Conservation (phyloP, 257 asterid genomes). For the Echites panduratus region DNA sequence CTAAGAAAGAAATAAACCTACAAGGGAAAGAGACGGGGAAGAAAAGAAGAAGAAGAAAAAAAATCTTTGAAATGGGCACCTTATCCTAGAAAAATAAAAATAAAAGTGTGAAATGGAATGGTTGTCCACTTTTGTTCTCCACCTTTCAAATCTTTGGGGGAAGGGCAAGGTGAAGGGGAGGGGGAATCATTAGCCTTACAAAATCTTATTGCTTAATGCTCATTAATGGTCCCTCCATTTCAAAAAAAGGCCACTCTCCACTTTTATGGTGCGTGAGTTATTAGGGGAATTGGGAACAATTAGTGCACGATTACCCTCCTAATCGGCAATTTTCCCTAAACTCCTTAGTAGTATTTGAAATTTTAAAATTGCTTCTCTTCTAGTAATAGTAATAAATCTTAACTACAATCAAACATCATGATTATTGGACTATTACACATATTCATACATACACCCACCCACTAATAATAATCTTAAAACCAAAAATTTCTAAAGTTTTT, state of each 20-base stretch:
- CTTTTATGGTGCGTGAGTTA: neutral
- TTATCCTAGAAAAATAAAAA: slow-evolving; percentile 6
- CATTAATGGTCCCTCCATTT: slow-evolving; percentile 21
- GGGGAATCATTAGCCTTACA: slow-evolving; percentile 14
- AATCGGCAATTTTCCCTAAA: neutral
- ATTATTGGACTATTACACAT: slow-evolving; percentile 1
- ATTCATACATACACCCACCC: too few relatives aligned
- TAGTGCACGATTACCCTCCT: slow-evolving; percentile 18
- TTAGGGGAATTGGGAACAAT: slow-evolving; percentile 7
- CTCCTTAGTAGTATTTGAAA: neutral
- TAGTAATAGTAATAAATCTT: neutral
- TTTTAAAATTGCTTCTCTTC: slow-evolving; percentile 5
- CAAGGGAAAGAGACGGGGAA: neutral
- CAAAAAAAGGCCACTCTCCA: slow-evolving; percentile 2
- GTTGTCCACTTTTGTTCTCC: slow-evolving; percentile 5
- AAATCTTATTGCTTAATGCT: slow-evolving; percentile 13
- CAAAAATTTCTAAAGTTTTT: neutral
- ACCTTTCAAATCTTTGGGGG: slow-evolving; percentile 1
- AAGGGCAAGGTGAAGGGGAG: too few relatives aligned
- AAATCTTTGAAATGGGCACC: neutral
- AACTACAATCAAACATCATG: slow-evolving; percentile 2
- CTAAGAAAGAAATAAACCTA: neutral
- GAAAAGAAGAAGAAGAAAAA: too few relatives aligned
- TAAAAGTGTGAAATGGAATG: slow-evolving; percentile 1
- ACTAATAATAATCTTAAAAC: neutral